Percentiles rank a stretch among this genome's conserved stretches.
These are phyloP conservation scores for Cucumis hystrix DNA, from an alignment of 306 rosid genomes.

Conservation along the genomic window DNA sequence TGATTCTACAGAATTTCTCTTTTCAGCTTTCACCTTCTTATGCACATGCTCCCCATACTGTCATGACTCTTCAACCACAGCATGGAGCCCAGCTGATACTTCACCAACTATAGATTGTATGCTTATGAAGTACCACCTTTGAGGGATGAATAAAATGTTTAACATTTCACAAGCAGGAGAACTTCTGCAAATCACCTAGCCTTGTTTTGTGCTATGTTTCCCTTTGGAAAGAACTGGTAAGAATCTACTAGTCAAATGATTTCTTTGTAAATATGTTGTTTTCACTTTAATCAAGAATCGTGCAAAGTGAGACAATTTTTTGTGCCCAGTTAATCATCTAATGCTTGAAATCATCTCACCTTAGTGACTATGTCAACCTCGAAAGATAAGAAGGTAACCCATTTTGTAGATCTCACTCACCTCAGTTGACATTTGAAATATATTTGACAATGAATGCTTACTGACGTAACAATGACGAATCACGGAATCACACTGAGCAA, in stretches of 20 bases:
- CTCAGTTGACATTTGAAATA: background rate
- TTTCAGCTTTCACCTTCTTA: slow-evolving; percentile 33
- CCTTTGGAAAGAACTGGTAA: background rate
- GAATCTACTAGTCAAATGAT: background rate
- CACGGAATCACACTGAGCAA: background rate
- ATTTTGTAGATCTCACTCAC: background rate
- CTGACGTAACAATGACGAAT: background rate
- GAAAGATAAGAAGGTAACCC: background rate
- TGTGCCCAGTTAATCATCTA: background rate
- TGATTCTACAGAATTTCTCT: slow-evolving; percentile 31
- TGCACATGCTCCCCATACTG: slow-evolving; percentile 32
- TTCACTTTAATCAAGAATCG: background rate
- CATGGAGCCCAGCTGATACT: slow-evolving; percentile 35
- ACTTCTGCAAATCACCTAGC: background rate
- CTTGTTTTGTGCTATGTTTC: background rate
- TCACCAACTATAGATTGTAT: slow-evolving; percentile 12
- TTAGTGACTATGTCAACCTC: background rate
- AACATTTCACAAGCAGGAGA: background rate
- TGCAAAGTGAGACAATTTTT: background rate
- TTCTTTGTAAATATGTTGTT: background rate
- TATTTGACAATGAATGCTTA: background rate
- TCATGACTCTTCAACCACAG: slow-evolving; percentile 41
- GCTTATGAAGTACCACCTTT: background rate
- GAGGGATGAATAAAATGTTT: background rate
- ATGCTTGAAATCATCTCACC: background rate